Percentiles rank a stretch among this genome's conserved stretches.
Evolutionary conservation across 768 basidiomycete species (phyloP).

Genomic region (Xerocomus brunneocitrinus): DNA sequence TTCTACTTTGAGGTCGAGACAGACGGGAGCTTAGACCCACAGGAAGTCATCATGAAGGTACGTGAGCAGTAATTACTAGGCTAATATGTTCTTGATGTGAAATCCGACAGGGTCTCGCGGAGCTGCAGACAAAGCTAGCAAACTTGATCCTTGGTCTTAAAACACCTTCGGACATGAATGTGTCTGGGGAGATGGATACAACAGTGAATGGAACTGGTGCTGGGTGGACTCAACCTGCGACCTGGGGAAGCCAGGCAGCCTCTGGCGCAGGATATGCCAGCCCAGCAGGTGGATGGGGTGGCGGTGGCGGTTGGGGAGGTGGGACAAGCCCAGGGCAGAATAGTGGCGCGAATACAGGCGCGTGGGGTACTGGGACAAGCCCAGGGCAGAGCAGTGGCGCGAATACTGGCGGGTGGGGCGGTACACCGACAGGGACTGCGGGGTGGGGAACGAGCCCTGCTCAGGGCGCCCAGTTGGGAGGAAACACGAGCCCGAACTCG

Average conservation of each 20-base stretch:
- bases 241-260: constrained; percentile 27
- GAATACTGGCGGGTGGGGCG: constrained; percentile 14
- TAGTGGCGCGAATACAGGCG: constrained; percentile 14
- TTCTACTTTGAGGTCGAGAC: constrained; percentile 97
- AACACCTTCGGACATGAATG: constrained; percentile 53
- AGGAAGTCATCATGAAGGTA: constrained; percentile 87
- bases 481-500: constrained; percentile 29
- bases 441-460: constrained; percentile 32
- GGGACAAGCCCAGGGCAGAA: constrained; percentile 25
- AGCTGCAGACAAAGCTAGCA: constrained; percentile 76
- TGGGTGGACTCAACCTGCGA: constrained; percentile 21
- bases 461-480: constrained; percentile 35
- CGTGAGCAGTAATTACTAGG: constrained; percentile 1
- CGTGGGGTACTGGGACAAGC: constrained; percentile 26
- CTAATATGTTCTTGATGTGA: not conserved
- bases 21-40: constrained; percentile 82
- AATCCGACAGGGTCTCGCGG: constrained; percentile 57
- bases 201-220: constrained; percentile 22
- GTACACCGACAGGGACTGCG: constrained; percentile 26
- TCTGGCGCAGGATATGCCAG: constrained; percentile 32
- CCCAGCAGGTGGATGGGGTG: constrained; percentile 30
- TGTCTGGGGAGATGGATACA: constrained; percentile 37
- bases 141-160: constrained; percentile 76
- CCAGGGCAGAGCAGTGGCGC: constrained; percentile 24
- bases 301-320: constrained; percentile 12